Base-by-base conservation (phyloP, 1,284 basidiomycete species). In the Leucoagaricus sp. region DNA sequence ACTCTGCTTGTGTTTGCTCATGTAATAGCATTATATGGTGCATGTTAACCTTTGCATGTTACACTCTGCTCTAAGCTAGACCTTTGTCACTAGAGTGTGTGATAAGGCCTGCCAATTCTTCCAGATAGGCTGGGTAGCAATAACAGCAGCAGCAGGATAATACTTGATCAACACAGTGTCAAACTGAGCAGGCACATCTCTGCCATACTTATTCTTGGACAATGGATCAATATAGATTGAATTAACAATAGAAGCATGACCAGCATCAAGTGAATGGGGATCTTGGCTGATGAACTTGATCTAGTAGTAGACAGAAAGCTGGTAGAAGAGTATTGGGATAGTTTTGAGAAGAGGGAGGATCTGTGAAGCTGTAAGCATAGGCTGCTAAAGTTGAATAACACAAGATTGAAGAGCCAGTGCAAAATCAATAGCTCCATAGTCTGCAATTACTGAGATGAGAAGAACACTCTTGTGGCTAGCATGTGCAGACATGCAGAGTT, bases 81-180 rank as follows among this genome's bases (percentile, higher is more conserved):
- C n/a, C n/a, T n/a, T n/a, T n/a, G n/a, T n/a, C n/a, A n/a, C n/a
- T n/a, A n/a, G n/a, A n/a, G n/a, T n/a, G n/a, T n/a, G n/a, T n/a
- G n/a, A n/a, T n/a, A n/a, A n/a, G n/a, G n/a, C n/a, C n/a, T n/a
- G n/a, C n/a, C n/a, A n/a, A n/a, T n/a, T n/a, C n/a, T n/a, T n/a
- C n/a, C n/a, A n/a, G n/a, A n/a, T n/a, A n/a, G n/a, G n/a, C n/a
- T n/a, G n/a, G n/a, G n/a, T n/a, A n/a, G n/a, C n/a, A n/a, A n/a
- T n/a, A 38, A 12, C 31, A 33, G 7, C 17, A n/a, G 12, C 36
- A n/a, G 13, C 36, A n/a, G n/a, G n/a, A n/a, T 38, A n/a, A 41
- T 55, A 49, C 29, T 61, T 58, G 28, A 62, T 55, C 2, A 68
- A 26, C 9, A 58, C 65, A 17, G 64, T 65, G 53, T 68, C 65